Base-by-base conservation (phyloP, 2,329 filamentous ascomycete genomes). In the Aschersonia sp. region DNA sequence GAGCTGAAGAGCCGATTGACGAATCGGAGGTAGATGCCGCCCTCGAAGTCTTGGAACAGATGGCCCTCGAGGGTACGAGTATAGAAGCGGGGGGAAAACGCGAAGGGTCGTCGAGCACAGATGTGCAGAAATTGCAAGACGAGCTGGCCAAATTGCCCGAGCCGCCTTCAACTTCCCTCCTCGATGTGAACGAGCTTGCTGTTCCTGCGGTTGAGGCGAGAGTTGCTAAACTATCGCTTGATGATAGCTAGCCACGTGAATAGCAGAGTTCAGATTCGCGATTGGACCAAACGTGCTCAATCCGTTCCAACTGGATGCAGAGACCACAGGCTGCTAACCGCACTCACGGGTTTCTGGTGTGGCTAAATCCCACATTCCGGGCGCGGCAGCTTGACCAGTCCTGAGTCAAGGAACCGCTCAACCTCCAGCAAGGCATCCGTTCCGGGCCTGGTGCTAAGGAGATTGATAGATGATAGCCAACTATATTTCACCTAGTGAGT, bases 11-110 rank as follows among this genome's bases (percentile, higher is more conserved):
- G 41, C 63, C 62, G 1, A 70, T 94, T 33, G 87, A 95, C 61
- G 89, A 95, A 58, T 73, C 60, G 22, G 89, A 94, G 61, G 78
- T 97, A 48, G 88, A 96, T 55, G 85, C 90, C 51, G 90, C 96
- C 67, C 73, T 97, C 44, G 83, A 85, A 54, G 81, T 73, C 4
- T 68, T 98, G 67, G 81, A 89, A 64, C 68, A 61, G 35, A 71
- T 78, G 53, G 75, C 79, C 55, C 65, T 76, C 53, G 72, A 68
- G 30, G 63, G 61, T 42, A 64, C 60, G 51, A 66, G 68, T 53
- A 22, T 22, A 22, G 22, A 22, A 22, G 22, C 22, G 22, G 22
- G 22, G 22, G 67, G 67, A 42, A 57, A 47, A 65, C 71, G 48
- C 69, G 65, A 73, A 50, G 70, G 39, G 11, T 39, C 43, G 14